phyloP scores from a whole-genome alignment of 192 early-diverging fungal genomes.

The Podila epicladia region DNA sequence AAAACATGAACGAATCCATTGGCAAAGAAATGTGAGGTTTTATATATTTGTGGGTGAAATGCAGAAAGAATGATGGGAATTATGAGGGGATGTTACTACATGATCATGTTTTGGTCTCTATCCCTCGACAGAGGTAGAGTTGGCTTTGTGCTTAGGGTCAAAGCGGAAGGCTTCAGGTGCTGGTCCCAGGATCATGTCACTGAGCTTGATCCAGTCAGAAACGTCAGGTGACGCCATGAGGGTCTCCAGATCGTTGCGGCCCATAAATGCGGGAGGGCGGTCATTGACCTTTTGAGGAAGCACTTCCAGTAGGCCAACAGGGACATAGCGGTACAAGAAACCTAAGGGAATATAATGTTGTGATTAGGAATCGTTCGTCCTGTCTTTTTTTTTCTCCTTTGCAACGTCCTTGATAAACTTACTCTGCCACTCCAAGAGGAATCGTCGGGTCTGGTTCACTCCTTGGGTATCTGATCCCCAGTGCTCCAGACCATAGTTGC shows the following conservation, averaged over 20 bases:
- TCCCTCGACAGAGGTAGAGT: conserved; percentile 62
- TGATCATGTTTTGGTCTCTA: not conserved
- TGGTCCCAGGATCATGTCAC: conserved; percentile 91
- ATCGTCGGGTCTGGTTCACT: conserved; percentile 83
- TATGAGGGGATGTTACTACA: not conserved
- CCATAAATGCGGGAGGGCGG: conserved; percentile 84
- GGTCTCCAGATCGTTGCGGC: conserved; percentile 93
- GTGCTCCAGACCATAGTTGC: conserved; percentile 89
- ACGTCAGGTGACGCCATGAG: conserved; percentile 86
- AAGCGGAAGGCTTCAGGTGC: conserved; percentile 89
- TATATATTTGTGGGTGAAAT: not conserved
- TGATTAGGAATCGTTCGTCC: conserved; percentile 3
- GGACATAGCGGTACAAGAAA: conserved; percentile 78
- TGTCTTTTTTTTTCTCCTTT: no score
- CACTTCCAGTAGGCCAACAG: conserved; percentile 91
- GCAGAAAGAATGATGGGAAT: not conserved
- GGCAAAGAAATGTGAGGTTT: not conserved
- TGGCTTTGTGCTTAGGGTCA: conserved; percentile 94
- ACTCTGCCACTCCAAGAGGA: conserved; percentile 84
- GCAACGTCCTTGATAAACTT: conserved; percentile 45
- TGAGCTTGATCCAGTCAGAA: conserved; percentile 93
- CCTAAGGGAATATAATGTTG: conserved; percentile 53
- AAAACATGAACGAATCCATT: not conserved
- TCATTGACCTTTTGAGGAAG: conserved; percentile 94
- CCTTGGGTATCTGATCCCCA: conserved; percentile 95